Evolutionary conservation across 2,329 filamentous ascomycete species (phyloP), one percentile per base, ranked within the genome.

Genomic region (Sclerotinia sclerotiorum): DNA sequence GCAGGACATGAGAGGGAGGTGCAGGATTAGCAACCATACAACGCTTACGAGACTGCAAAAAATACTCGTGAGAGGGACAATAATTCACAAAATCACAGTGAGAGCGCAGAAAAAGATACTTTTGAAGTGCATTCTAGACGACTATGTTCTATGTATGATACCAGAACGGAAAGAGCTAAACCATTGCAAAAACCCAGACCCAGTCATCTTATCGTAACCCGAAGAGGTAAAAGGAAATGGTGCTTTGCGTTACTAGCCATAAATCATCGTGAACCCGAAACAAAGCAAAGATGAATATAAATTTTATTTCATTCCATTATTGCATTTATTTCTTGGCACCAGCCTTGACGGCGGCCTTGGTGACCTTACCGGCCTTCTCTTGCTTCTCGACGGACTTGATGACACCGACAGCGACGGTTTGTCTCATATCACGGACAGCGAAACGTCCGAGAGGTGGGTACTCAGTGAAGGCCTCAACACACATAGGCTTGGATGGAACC

Each of bases 401-500:
- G 0, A 67, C 54, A 0, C 65, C 65, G 0, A 67, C 65, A 2
- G 65, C 65, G 0, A 67, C 65, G 0, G 65, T 60, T 3, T 67
- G 65, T 56, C 55, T 48, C 65, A 67, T 67, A 13, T 61, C 65
- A 67, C 65, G 65, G 88, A 98, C 94, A 83, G 94, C 95, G 89
- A 99, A 99, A 90, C 95, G 94, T 83, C 95, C 95, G 79, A 99
- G 93, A 84, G 95, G 95, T 80, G 95, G 94, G 89, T 98, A 99
- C 82, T 97, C 93, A 80, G 94, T 97, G 93, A 98, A 99, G 79
- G 95, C 87, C 93, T 99, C 95, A 84, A 99, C 95, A 85, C 95
- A 99, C 95, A 99, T 99, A 82, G 95, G 95, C 94, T 99, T 99
- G 87, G 94, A 97, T 82, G 95, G 95, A 88, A 97, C 82, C 95